These are phyloP conservation scores for Curvularia hawaiiensis DNA, from an alignment of 2,329 filamentous ascomycete species.

Conservation along the genomic window DNA sequence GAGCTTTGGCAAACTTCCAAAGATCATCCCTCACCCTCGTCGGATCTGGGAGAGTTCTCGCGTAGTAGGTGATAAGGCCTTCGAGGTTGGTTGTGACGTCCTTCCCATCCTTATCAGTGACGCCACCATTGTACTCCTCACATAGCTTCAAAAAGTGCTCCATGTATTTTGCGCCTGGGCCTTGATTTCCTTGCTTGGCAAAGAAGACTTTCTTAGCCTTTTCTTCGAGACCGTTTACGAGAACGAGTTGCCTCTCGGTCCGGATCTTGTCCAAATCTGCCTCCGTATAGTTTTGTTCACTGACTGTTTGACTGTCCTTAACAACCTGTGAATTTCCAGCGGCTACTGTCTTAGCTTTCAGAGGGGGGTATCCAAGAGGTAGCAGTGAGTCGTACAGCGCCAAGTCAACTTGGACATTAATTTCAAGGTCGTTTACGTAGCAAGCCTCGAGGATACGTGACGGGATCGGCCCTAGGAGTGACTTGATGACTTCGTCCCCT, in stretches of 20 bases:
- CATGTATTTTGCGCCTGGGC: conserved; percentile 73
- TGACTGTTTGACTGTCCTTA: conserved; percentile 60
- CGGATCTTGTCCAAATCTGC: conserved; percentile 76
- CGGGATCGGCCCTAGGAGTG: conserved; percentile 80
- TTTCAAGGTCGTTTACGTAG: conserved; percentile 86
- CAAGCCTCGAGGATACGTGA: conserved; percentile 84
- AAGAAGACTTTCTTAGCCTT: conserved; percentile 88
- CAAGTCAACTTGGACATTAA: conserved; percentile 82
- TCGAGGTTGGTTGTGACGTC: conserved; percentile 73
- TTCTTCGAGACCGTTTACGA: conserved; percentile 77
- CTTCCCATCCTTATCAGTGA: conserved; percentile 71
- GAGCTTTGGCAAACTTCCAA: conserved; percentile 86
- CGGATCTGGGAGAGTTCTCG: conserved; percentile 77
- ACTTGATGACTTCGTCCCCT: conserved; percentile 75
- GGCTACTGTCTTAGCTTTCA: conserved; percentile 59
- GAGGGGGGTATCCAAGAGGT: conserved; percentile 84
- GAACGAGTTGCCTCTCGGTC: conserved; percentile 80
- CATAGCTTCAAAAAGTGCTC: conserved; percentile 81
- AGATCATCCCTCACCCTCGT: conserved; percentile 75
- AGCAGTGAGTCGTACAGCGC: conserved; percentile 86
- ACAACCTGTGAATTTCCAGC: conserved; percentile 65
- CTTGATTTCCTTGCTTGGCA: conserved; percentile 79
- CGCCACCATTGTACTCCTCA: conserved; percentile 87
- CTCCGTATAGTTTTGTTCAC: conserved; percentile 50
- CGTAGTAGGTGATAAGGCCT: conserved; percentile 73